Base-by-base conservation (phyloP, 768 basidiomycete species). In the Collybia nuda region DNA sequence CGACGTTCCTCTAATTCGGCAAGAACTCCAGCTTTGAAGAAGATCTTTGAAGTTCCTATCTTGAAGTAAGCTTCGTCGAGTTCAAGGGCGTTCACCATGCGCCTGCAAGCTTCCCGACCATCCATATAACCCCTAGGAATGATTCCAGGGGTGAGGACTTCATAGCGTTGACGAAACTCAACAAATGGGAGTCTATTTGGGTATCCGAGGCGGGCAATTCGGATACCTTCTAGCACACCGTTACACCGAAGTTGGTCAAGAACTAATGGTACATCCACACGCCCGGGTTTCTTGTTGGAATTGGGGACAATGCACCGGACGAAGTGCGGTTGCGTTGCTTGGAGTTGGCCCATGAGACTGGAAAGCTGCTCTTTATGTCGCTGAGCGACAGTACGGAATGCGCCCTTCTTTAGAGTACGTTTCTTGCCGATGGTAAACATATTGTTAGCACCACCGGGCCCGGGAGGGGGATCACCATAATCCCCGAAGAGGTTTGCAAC, bases 221-320 rank as follows among this genome's bases (percentile, higher is more conserved):
- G 88, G 61, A 99, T 98, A 29, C 97, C 97, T 69, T 99, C 97
- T 23, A 99, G 78, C 1, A 99, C 97, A 85, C 97, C 97, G 67
- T 99, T 99, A 66, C 97, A 99, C 3, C 96, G 84, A 18, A 99
- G 73, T 61, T 99, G 97, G 62, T 98, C 96, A 15, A 99, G 81
- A 3, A 98, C 93, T 38, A 98, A 83, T 0, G 96, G 96, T 1
- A 93, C 90, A 59, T 97, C 95, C 55, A 99, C 79, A 39, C 89
- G 81, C 5, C 89, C 90, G 0, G 97, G 93, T 62, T 90, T 90
- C 77, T 98, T 98, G 69, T 84, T 74, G 17, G 78, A 73, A 60
- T 99, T 99, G 2, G 97, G 97, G 2, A 99, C 96, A 59, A 99
- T 99, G 63, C 97, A 99, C 21, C 97, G 82, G 11, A 99, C 90